Evolutionary conservation across 192 early-diverging fungal species (phyloP), one percentile per base, ranked within the genome.

Genomic region (Entomortierella chlamydospora): DNA sequence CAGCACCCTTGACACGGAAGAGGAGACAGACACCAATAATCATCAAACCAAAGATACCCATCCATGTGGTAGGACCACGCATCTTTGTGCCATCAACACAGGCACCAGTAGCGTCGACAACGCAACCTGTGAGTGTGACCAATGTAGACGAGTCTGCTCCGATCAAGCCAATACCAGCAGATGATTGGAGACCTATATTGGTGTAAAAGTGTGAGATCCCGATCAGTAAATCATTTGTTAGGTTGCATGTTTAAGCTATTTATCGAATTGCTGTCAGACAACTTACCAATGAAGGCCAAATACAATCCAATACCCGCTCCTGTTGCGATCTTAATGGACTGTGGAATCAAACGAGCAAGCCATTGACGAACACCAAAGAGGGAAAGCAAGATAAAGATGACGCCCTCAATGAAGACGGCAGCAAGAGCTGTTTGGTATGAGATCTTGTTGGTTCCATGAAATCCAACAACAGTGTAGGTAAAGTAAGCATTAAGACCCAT

Each of bases 401-500:
- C 68, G 29, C 94, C 94, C 85, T 95, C 94, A 68, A 95, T 88
- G 57, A 93, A 92, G 55, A 95, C 93, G 8, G 93, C 93, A 28
- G 90, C 85, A n/a, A 95, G 68, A 10, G 93, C 91, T 53, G 89
- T 92, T 59, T 87, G 67, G 63, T 91, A 93, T 15, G 85, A 65
- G 25, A 94, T 88, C 52, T 90, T 93, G 45, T 91, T 92, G 10
- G 87, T 85, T 7, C 93, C 93, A 57, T 91, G 93, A 76, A 86
- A 93, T 26, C 93, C 93, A 43, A 95, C 93, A 17, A 95, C 93
- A 8, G 91, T 94, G 72, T 93, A 95, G 10, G 93, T 88, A 81
- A 95, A 95, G 70, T 94, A 95, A 37, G 93, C 92, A 65, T 91
- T 95, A 18, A 94, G 79, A 43, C 94, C 94, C 90, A 95, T 90